Percentiles rank a stretch among this genome's conserved stretches.
phyloP scores from a whole-genome alignment of 805 yeast genomes.

The Suhomyces faveliae region DNA sequence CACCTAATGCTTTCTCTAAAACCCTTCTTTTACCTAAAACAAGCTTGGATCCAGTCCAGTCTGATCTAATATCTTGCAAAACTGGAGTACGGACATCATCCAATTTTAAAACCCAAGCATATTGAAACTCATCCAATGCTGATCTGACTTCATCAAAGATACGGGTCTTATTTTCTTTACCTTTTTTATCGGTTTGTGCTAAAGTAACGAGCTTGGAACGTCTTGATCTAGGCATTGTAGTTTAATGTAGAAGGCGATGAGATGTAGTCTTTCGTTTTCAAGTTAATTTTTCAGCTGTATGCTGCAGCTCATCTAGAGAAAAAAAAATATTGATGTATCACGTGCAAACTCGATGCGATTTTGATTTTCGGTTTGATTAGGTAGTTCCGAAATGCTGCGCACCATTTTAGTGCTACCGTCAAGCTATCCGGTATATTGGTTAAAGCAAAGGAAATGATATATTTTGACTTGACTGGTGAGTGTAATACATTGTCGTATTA shows the following conservation, averaged over 20 bases:
- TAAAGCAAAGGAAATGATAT: not conserved
- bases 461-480: not conserved
- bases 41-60: slow-evolving; percentile 89
- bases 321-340: slow-evolving; percentile 11
- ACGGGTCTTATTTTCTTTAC: slow-evolving; percentile 86
- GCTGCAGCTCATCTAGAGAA: slow-evolving; percentile 24
- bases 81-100: slow-evolving; percentile 96
- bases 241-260: not conserved
- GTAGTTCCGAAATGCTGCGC: not conserved
- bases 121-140: slow-evolving; percentile 72
- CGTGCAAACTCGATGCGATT: slow-evolving; percentile 6
- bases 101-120: slow-evolving; percentile 80
- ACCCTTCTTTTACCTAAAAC: slow-evolving; percentile 92
- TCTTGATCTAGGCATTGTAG: slow-evolving; percentile 89
- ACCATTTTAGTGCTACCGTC: not conserved
- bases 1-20: slow-evolving; percentile 89
- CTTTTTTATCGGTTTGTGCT: slow-evolving; percentile 95
- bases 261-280: not conserved
- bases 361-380: too few species aligned
- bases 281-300: slow-evolving; percentile 4
- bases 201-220: slow-evolving; percentile 94
- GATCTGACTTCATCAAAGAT: slow-evolving; percentile 88
- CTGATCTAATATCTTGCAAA: slow-evolving; percentile 85
- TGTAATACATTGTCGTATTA: not conserved
- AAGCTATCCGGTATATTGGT: not conserved